phyloP scores from a whole-genome alignment of 202 grass and related monocot genomes.

The Thinopyrum obtusiflorum region DNA sequence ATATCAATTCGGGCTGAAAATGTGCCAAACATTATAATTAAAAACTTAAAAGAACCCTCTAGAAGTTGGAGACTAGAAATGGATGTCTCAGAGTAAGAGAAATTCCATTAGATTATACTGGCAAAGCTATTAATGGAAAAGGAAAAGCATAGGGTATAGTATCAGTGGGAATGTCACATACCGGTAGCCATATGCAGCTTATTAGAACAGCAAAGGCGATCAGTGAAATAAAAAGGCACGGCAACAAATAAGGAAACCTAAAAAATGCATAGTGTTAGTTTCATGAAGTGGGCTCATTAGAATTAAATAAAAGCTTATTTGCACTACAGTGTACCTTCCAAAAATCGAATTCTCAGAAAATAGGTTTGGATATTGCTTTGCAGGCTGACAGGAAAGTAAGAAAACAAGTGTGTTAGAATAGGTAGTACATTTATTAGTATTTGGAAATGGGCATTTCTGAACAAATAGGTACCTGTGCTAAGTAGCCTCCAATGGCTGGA shows the following conservation, averaged over 20 bases:
- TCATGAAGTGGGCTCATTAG: background rate
- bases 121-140: background rate
- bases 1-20: background rate
- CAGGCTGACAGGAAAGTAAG: constrained; percentile 43
- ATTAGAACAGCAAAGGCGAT: constrained; percentile 39
- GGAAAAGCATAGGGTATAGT: background rate
- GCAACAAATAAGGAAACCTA: constrained; percentile 74
- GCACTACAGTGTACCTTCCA: constrained; percentile 45
- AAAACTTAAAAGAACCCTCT: too few species aligned
- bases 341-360: constrained; percentile 49
- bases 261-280: constrained; percentile 22
- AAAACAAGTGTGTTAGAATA: background rate
- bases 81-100: background rate
- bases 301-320: background rate
- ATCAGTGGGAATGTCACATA: constrained; percentile 31
- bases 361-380: constrained; percentile 55
- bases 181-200: constrained; percentile 56
- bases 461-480: constrained; percentile 39
- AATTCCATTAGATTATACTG: background rate
- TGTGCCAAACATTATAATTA: background rate
- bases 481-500: constrained; percentile 81
- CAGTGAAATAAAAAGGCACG: constrained; percentile 54
- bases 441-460: background rate
- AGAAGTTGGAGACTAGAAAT: background rate
- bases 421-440: too few species aligned